Conservation (phyloP, 1,284 basidiomycete genomes). For the Boletus sp. region DNA sequence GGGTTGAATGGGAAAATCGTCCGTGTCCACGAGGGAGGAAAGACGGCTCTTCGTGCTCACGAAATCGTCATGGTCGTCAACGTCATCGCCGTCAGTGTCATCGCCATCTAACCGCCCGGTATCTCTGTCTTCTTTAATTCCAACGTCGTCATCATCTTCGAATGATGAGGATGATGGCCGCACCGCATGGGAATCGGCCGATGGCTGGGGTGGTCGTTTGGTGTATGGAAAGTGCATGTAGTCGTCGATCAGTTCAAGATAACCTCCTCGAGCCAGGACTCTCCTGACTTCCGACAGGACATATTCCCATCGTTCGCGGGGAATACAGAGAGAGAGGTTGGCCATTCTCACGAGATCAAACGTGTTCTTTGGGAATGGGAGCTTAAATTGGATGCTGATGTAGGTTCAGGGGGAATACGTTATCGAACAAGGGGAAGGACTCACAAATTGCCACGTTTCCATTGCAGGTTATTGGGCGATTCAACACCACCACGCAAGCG, state of each 20-base stretch:
- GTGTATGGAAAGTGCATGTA: slow-evolving; percentile 63
- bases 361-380: slow-evolving; percentile 61
- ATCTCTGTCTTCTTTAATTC: slow-evolving; percentile 9
- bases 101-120: slow-evolving; percentile 11
- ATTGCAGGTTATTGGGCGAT: slow-evolving; percentile 52
- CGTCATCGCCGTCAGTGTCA: slow-evolving; percentile 8
- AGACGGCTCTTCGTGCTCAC: slow-evolving; percentile 39
- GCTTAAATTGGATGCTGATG: slow-evolving; percentile 52
- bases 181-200: slow-evolving; percentile 7
- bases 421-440: slow-evolving; percentile 32
- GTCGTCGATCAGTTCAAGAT: slow-evolving; percentile 74
- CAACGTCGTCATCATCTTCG: slow-evolving; percentile 15
- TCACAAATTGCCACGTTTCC: slow-evolving; percentile 68
- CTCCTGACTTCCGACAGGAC: slow-evolving; percentile 62
- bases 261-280: slow-evolving; percentile 61
- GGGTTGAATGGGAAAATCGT: slow-evolving; percentile 10
- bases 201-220: slow-evolving; percentile 27
- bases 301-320: slow-evolving; percentile 57
- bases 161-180: slow-evolving; percentile 22
- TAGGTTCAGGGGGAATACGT: slow-evolving; percentile 14
- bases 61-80: slow-evolving; percentile 35
- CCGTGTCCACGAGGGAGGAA: slow-evolving; percentile 28
- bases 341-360: slow-evolving; percentile 77
- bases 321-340: slow-evolving; percentile 63
- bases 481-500: slow-evolving; percentile 34